Base-by-base conservation (phyloP, 768 basidiomycete genomes). In the Mycena metata region DNA sequence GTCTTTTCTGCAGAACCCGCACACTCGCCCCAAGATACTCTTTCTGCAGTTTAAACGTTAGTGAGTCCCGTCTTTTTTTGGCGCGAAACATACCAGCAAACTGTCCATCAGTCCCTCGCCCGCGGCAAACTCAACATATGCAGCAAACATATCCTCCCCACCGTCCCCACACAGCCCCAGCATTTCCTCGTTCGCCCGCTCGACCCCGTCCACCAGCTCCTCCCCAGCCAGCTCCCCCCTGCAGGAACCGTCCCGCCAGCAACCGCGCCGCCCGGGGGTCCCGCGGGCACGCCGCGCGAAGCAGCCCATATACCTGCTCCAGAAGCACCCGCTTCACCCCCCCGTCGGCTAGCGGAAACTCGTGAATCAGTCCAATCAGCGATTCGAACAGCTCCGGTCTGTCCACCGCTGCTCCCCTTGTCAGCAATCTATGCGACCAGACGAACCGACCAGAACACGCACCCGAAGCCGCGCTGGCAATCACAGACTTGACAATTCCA, bases 401-500 rank as follows among this genome's bases (percentile, higher is more conserved):
- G 35, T 81, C 80, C 61, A 84, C 67, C 17, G 84, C 85, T 87
- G 71, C 26, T 21, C 26, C n/a, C n/a, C 33, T 39, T 26, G 9
- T 23, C 13, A 35, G 49, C 59, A 67, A 41, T 17, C 19, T 21
- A n/a, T 35, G 12, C 19, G 13, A 21, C 1, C 12, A 54, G 17
- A 7, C 54, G 36, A 7, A 8, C 49, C 13, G 23, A 33, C 47
- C 17, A 36, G 24, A 42, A 52, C 46, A 61, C 79, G 23, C 76
- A 91, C 95, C 92, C 88, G 91, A 84, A 13, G 84, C 86, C 35
- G 95, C 95, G 70, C 86, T 91, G 21, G 83, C 81, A 55, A 96
- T 88, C n/a, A 93, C 93, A 49, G 89, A 85, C 75, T 87, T 89
- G 43, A 94, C 92, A 72, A 95, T 94, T 5, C 86, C 93, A 26